A percentile compares a stretch with the other conserved stretches of the same genome.
Conservation (phyloP, 768 basidiomycete genomes). For the Termitomyces eurrhizus region DNA sequence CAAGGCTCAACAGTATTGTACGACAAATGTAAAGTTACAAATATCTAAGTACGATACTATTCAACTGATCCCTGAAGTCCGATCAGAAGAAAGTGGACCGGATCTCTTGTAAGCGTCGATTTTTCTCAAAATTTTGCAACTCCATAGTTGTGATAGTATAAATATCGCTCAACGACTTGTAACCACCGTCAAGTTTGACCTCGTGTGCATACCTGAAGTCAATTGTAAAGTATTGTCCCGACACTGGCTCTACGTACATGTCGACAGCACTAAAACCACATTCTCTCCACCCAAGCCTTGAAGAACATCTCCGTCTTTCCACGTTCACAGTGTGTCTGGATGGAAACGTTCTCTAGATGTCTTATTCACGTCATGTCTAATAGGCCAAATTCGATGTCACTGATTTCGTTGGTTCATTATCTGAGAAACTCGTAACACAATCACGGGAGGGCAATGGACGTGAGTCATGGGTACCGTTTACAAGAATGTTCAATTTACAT, state of each 20-base stretch:
- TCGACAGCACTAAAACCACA: constrained; percentile 7
- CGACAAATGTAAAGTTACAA: too few relatives aligned
- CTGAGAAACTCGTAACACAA: constrained; percentile 83
- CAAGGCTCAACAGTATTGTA: too few relatives aligned
- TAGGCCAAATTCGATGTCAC: constrained; percentile 91
- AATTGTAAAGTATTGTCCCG: not conserved
- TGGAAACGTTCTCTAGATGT: not conserved
- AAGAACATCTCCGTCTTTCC: constrained; percentile 48
- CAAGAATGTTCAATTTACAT: constrained; percentile 1
- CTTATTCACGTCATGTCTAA: constrained; percentile 2
- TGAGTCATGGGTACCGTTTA: constrained; percentile 25
- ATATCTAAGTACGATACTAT: too few relatives aligned
- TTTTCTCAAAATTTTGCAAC: too few relatives aligned
- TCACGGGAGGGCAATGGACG: constrained; percentile 84
- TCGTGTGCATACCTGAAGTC: not conserved
- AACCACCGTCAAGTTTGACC: not conserved
- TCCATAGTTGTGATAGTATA: too few relatives aligned
- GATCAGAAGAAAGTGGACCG: too few relatives aligned
- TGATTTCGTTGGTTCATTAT: constrained; percentile 81
- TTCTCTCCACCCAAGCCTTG: constrained; percentile 47
- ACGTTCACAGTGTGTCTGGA: constrained; percentile 47
- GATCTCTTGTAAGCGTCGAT: too few relatives aligned
- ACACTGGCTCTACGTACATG: constrained; percentile 6
- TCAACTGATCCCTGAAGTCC: too few relatives aligned
- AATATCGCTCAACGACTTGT: constrained; percentile 15